Percentiles rank a stretch among this genome's conserved stretches.
phyloP scores from a whole-genome alignment of 2,329 filamentous ascomycete species.

The Neurospora crassa region DNA sequence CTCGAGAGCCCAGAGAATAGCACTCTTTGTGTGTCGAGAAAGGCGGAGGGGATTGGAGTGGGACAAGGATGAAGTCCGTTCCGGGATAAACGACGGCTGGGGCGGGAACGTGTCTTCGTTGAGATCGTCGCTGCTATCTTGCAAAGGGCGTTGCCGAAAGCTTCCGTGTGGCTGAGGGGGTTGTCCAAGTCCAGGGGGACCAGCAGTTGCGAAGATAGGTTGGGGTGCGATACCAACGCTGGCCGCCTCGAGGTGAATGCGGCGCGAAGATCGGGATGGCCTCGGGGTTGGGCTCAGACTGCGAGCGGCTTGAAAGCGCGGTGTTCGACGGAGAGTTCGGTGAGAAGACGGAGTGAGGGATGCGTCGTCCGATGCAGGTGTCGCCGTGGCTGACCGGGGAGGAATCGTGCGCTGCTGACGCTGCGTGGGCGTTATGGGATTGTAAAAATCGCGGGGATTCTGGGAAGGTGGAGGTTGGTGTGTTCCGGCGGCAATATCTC shows the following conservation, averaged over 20 bases:
- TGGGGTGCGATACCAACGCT: conserved; percentile 39
- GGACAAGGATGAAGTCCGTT: conserved; percentile 23
- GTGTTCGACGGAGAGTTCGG: conserved; percentile 40
- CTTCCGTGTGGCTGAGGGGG: conserved; percentile 10
- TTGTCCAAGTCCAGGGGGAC: conserved; percentile 10
- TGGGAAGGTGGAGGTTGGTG: conserved; percentile 33
- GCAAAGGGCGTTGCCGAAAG: conserved; percentile 31
- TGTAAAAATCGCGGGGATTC: conserved; percentile 48
- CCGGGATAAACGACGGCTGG: conserved; percentile 22
- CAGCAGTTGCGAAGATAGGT: conserved; percentile 26
- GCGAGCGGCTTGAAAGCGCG: conserved; percentile 38
- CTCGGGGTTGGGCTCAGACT: conserved; percentile 33
- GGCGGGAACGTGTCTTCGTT: conserved; percentile 27
- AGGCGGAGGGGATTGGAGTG: conserved; percentile 43
- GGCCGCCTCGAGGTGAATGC: conserved; percentile 36
- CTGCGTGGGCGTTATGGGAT: conserved; percentile 29
- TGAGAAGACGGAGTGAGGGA: conserved; percentile 38
- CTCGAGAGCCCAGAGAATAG: conserved; percentile 86
- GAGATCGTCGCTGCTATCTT: conserved; percentile 37
- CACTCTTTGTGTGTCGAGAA: conserved; percentile 76
- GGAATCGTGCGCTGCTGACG: conserved; percentile 31
- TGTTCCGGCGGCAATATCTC: conserved; percentile 36
- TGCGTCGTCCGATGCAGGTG: conserved; percentile 24
- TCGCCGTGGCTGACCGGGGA: conserved; percentile 26
- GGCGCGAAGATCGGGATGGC: conserved; percentile 22